Base-by-base conservation (phyloP, 768 basidiomycete species). In the Russula earlei region DNA sequence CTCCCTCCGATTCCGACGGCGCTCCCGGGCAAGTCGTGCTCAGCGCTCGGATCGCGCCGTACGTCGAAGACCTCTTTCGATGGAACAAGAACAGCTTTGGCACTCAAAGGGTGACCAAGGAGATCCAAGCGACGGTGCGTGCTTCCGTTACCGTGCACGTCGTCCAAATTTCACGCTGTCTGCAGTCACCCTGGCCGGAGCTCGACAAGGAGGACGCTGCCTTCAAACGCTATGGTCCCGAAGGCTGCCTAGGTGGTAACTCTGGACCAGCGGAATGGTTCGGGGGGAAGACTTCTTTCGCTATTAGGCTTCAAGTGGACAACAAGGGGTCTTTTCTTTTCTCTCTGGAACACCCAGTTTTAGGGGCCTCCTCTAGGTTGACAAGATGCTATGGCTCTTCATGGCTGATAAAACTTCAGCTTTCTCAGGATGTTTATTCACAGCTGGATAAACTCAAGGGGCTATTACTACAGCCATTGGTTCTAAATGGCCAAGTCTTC, bases 311-410 rank as follows among this genome's bases (percentile, higher is more conserved):
- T 15, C 63, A 69, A 38, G 38, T 46, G n/a, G 11, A 34, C 7
- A 46, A 52, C 24, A 37, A 11, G 25, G 52, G 54, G 0, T 31
- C 41, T 0, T 77, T 74, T 54, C 69, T 65, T 27, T 61, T 85
- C 11, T 58, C 66, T 8, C 71, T 86, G 7, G 76, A 81, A 19
- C 72, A 66, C 3, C 76, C 78, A 1, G 68, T 71, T 34, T 69
- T 85, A 0, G 78, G 79, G 0, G 65, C 82, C 2, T 87, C 84
- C 0, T 74, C 72, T 52, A 76, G 81, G 15, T 76, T 85, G 60
- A 66, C 76, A 0, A 75, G 85, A 14, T 71, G 78, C 4, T 85
- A 81, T 64, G 85, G 85, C 0, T 85, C 84, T n/a, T 69, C 71
- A n/a, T 68, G 69, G 24, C 71, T 87, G 33, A 63, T 88, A 4